Evolutionary conservation across 1,284 basidiomycete species (phyloP).

Genomic region (Heterobasidion occidentale): DNA sequence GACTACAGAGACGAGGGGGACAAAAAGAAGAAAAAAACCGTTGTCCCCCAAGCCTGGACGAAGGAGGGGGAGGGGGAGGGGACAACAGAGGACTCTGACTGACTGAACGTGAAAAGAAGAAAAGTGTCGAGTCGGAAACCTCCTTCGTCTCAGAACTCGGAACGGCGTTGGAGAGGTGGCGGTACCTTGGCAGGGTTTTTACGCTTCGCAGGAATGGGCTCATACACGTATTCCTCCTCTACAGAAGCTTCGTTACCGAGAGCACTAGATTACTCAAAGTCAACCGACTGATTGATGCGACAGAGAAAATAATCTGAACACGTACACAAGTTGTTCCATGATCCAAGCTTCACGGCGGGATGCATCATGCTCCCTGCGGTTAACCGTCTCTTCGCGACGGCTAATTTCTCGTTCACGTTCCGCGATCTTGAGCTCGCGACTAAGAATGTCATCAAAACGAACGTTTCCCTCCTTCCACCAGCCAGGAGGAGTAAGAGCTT

Average conservation of each 20-base stretch:
- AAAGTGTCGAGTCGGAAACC: constrained; percentile 42
- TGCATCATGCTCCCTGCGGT: constrained; percentile 76
- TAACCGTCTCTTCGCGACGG: constrained; percentile 72
- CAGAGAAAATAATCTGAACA: constrained; percentile 9
- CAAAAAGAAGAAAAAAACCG: constrained; percentile 53
- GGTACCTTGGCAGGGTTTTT: constrained; percentile 73
- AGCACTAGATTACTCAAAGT: constrained; percentile 32
- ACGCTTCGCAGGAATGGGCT: constrained; percentile 55
- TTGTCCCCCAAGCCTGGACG: constrained; percentile 81
- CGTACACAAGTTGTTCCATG: constrained; percentile 82
- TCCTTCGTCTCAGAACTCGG: constrained; percentile 89
- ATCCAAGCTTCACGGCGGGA: constrained; percentile 80
- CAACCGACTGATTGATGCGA: background rate
- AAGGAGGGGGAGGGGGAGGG: constrained; percentile 56
- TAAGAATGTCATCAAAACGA: constrained; percentile 71
- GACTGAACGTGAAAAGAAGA: constrained; percentile 31
- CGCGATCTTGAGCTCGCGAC: constrained; percentile 74
- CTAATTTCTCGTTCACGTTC: constrained; percentile 78
- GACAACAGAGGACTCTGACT: constrained; percentile 55
- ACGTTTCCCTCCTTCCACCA: constrained; percentile 58
- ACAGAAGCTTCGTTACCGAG: constrained; percentile 60
- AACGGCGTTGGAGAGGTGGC: constrained; percentile 69
- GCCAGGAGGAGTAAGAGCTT: constrained; percentile 63
- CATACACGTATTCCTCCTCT: constrained; percentile 76
- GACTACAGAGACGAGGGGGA: constrained; percentile 63